Conservation (phyloP, 2,329 filamentous ascomycete species). For the Colletotrichum godetiae region DNA sequence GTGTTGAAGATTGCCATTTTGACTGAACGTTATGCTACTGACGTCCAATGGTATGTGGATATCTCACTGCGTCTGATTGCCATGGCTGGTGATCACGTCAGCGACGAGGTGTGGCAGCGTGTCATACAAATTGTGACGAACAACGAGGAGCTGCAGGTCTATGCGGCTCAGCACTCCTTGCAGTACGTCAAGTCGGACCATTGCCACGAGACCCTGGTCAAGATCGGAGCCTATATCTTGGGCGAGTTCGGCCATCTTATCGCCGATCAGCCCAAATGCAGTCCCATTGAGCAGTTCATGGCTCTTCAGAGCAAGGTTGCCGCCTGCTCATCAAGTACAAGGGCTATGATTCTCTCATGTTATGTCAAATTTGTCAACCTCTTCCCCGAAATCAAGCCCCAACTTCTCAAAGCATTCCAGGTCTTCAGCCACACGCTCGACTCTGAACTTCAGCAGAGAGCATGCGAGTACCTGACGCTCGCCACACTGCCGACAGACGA, state of each 20-base stretch:
- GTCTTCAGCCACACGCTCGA: constrained; percentile 95
- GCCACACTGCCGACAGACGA: constrained; percentile 90
- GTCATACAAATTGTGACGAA: constrained; percentile 99
- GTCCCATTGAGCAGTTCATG: constrained; percentile 96
- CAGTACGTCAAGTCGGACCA: constrained; percentile 93
- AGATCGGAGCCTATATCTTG: constrained; percentile 95
- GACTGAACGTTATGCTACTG: constrained; percentile 97
- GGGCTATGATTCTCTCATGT: constrained; percentile 93
- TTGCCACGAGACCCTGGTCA: constrained; percentile 96
- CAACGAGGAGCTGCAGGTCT: constrained; percentile 97
- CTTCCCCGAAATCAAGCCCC: constrained; percentile 98
- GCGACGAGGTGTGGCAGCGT: constrained; percentile 98
- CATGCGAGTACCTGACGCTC: constrained; percentile 92
- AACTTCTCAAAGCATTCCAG: constrained; percentile 89
- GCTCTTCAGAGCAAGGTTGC: constrained; percentile 91
- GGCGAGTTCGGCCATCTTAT: constrained; percentile 98
- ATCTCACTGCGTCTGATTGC: constrained; percentile 94
- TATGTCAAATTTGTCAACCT: constrained; percentile 99
- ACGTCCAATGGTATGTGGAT: constrained; percentile 99
- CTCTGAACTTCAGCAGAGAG: constrained; percentile 93
- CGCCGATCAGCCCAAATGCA: constrained; percentile 90
- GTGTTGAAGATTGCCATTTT: constrained; percentile 98
- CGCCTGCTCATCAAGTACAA: constrained; percentile 87
- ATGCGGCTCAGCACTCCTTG: constrained; percentile 92
- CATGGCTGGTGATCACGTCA: constrained; percentile 97